phyloP scores from a whole-genome alignment of 2,329 filamentous ascomycete species.

The Pezicula carpinea region DNA sequence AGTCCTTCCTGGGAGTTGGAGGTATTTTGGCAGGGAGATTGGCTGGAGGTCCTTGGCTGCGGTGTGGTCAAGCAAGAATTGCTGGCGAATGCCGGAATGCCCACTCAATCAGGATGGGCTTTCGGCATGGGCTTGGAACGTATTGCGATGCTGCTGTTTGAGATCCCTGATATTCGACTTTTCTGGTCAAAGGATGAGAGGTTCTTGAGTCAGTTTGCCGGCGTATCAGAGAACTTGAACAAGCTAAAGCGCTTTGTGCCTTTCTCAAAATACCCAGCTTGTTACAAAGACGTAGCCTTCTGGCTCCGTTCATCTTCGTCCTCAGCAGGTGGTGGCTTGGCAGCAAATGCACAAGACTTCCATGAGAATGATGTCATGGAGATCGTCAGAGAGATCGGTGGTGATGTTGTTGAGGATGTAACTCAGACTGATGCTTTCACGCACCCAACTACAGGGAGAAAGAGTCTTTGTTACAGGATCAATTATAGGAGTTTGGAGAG shows the following conservation, averaged over 20 bases:
- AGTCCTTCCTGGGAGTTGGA: slow-evolving; percentile 95
- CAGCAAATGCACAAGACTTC: slow-evolving; percentile 47
- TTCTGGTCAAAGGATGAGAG: slow-evolving; percentile 88
- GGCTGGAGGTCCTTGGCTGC: slow-evolving; percentile 94
- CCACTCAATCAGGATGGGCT: slow-evolving; percentile 81
- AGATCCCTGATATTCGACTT: slow-evolving; percentile 90
- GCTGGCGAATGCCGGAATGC: slow-evolving; percentile 70
- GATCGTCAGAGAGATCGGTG: slow-evolving; percentile 76
- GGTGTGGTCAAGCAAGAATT: slow-evolving; percentile 84
- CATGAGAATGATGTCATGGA: slow-evolving; percentile 99
- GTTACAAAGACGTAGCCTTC: slow-evolving; percentile 90
- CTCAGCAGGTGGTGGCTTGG: slow-evolving; percentile 41
- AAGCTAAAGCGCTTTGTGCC: slow-evolving; percentile 64
- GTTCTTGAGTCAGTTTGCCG: slow-evolving; percentile 81
- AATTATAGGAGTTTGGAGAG: slow-evolving; percentile 90
- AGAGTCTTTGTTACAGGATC: slow-evolving; percentile 86
- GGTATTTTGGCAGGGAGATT: slow-evolving; percentile 89
- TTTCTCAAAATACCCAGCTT: slow-evolving; percentile 88
- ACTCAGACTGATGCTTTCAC: slow-evolving; percentile 78
- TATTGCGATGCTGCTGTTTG: slow-evolving; percentile 95
- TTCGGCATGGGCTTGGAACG: slow-evolving; percentile 93
- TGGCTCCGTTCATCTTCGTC: slow-evolving; percentile 60
- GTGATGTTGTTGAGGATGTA: slow-evolving; percentile 85
- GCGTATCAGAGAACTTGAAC: slow-evolving; percentile 47
- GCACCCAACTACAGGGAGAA: slow-evolving; percentile 78